phyloP scores from a whole-genome alignment of 1,139 yeast genomes.

The Fermentozyma sake region DNA sequence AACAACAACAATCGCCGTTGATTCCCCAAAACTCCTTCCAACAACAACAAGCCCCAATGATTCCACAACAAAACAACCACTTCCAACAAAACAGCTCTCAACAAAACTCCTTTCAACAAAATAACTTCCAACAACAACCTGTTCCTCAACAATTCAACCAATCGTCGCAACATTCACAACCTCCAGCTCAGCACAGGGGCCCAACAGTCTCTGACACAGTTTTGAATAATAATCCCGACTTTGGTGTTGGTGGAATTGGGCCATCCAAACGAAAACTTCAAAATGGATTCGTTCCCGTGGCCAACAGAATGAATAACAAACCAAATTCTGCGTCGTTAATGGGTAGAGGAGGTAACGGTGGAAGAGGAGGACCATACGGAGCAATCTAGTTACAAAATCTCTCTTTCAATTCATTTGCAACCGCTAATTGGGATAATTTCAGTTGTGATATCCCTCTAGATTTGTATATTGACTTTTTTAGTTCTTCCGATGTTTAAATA shows the following conservation, averaged over 20 bases:
- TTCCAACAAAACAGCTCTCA: too few species aligned
- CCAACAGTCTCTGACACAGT: slow-evolving; percentile 45
- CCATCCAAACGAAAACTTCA: slow-evolving; percentile 8
- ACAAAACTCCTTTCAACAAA: slow-evolving; percentile 13
- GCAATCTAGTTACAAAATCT: slow-evolving; percentile 5
- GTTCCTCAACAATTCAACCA: slow-evolving; percentile 7
- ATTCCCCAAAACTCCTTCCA: slow-evolving; percentile 11
- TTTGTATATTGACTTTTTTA: too few species aligned
- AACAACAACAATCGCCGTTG: slow-evolving; percentile 5
- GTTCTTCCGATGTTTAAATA: too few species aligned
- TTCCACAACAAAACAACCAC: slow-evolving; percentile 6
- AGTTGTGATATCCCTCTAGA: too few species aligned
- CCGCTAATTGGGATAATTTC: too few species aligned
- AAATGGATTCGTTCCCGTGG: slow-evolving; percentile 11
- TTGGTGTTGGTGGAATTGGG: slow-evolving; percentile 14
- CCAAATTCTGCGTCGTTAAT: slow-evolving; percentile 9
- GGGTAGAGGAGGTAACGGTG: slow-evolving; percentile 11
- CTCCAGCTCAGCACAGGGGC: slow-evolving; percentile 10
- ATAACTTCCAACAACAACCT: slow-evolving; percentile 3
- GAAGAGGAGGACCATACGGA: slow-evolving; percentile 12
- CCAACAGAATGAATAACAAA: slow-evolving; percentile 8
- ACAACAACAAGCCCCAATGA: slow-evolving; percentile 4
- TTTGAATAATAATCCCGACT: slow-evolving; percentile 51
- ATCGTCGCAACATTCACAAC: slow-evolving; percentile 11
- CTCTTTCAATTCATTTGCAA: too few species aligned